phyloP scores from a whole-genome alignment of 148 eudicot genomes.

The Tetragonia tetragonoides region DNA sequence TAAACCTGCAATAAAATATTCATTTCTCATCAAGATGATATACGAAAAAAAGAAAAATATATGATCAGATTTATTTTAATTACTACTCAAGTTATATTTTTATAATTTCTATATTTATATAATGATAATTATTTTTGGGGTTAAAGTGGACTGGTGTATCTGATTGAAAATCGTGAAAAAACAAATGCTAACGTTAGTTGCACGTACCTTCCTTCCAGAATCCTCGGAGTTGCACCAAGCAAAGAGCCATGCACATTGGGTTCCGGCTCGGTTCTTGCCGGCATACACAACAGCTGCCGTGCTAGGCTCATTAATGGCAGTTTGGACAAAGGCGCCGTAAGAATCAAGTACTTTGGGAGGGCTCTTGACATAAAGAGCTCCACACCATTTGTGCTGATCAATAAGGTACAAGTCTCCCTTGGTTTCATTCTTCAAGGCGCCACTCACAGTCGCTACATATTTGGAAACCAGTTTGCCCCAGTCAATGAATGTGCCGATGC shows the following conservation, averaged over 20 bases:
- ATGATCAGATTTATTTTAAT: too few species aligned
- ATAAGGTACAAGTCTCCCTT: background rate
- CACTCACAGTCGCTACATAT: background rate
- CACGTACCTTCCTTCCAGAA: background rate
- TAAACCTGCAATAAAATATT: background rate
- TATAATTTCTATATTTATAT: too few species aligned
- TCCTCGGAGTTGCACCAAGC: background rate
- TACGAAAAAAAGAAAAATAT: too few species aligned
- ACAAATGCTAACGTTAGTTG: too few species aligned
- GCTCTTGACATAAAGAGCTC: background rate
- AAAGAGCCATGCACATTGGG: background rate
- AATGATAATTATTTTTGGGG: too few species aligned
- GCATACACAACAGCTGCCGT: background rate
- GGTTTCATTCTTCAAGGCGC: slow-evolving; percentile 3
- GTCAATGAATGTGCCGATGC: too few species aligned
- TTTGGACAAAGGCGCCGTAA: background rate
- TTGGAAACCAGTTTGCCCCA: too few species aligned
- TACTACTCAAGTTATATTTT: too few species aligned
- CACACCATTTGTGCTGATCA: background rate
- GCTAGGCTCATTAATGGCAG: background rate
- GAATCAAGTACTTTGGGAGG: background rate
- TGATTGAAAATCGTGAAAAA: too few species aligned
- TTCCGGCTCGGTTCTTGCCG: slow-evolving; percentile 1
- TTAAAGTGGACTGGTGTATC: too few species aligned
- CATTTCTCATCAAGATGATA: too few species aligned